phyloP scores from a whole-genome alignment of 164 flowering plant species.

The Vitis labrusca region DNA sequence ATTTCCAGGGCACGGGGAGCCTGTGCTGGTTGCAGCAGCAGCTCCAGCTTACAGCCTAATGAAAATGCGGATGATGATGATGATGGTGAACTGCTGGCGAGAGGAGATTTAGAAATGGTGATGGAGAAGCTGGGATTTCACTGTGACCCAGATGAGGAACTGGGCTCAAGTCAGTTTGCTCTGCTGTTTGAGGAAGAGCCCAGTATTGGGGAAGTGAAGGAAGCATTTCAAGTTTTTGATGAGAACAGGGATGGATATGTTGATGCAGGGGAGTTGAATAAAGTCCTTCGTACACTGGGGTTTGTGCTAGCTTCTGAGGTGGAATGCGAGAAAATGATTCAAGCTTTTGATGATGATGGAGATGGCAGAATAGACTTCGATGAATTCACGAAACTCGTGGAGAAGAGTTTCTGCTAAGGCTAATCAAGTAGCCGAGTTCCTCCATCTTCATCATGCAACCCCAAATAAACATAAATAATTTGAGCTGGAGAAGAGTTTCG shows the following conservation, averaged over 20 bases:
- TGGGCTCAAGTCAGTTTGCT: slow-evolving; percentile 11
- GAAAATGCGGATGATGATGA: too few relatives aligned
- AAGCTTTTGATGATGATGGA: slow-evolving; percentile 34
- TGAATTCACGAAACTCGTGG: slow-evolving; percentile 44
- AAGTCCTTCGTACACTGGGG: slow-evolving; percentile 30
- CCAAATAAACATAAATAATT: too few relatives aligned
- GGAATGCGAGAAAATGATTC: slow-evolving; percentile 45
- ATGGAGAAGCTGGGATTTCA: slow-evolving; percentile 25
- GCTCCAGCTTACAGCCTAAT: not conserved
- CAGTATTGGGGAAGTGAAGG: slow-evolving; percentile 36
- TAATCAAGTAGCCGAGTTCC: not conserved
- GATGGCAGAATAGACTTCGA: slow-evolving; percentile 45
- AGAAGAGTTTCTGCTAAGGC: slow-evolving; percentile 20
- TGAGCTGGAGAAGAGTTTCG: too few relatives aligned
- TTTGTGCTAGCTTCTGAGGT: slow-evolving; percentile 21
- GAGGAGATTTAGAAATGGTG: slow-evolving; percentile 25
- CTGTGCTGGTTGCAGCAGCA: not conserved
- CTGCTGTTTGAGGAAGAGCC: slow-evolving; percentile 42
- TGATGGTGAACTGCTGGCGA: too few relatives aligned
- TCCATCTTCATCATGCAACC: too few relatives aligned
- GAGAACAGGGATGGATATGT: slow-evolving; percentile 52
- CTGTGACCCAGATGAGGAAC: slow-evolving; percentile 3
- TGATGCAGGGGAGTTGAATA: slow-evolving; percentile 43
- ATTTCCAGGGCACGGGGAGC: not conserved
- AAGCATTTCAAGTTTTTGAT: slow-evolving; percentile 51